phyloP scores from a whole-genome alignment of 2,329 filamentous ascomycete genomes.

The Penicillium nordicum region DNA sequence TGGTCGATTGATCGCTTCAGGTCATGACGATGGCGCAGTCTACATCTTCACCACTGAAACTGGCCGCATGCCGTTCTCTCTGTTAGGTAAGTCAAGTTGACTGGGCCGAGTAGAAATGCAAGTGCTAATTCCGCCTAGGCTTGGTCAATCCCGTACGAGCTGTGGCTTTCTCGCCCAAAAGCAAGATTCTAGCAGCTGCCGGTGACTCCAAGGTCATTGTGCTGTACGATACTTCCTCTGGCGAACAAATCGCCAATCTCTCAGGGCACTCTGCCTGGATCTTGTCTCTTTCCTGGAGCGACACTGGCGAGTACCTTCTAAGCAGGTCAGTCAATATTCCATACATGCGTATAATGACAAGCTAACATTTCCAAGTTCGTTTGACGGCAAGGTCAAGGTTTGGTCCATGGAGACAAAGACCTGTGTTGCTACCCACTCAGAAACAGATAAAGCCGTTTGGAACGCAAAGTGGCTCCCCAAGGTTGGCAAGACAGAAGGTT shows the following conservation, averaged over 20 bases:
- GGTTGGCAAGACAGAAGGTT: conserved; percentile 60
- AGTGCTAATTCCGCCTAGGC: conserved; percentile 50
- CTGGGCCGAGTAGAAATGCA: background rate
- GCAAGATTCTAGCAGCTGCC: conserved; percentile 79
- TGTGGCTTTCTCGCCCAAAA: conserved; percentile 82
- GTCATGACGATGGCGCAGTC: conserved; percentile 85
- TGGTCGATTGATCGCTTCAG: conserved; percentile 81
- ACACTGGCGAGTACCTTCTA: conserved; percentile 85
- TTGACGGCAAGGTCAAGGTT: conserved; percentile 92
- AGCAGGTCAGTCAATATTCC: conserved; percentile 58
- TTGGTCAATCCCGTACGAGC: conserved; percentile 82
- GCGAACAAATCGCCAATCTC: conserved; percentile 86
- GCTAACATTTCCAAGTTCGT: conserved; percentile 52
- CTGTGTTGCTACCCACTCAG: conserved; percentile 90
- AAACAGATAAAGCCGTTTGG: conserved; percentile 83
- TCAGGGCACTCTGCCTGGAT: conserved; percentile 81
- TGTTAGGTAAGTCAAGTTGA: conserved; percentile 61
- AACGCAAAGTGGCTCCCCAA: conserved; percentile 80
- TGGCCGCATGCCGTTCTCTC: conserved; percentile 76
- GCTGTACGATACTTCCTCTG: conserved; percentile 86
- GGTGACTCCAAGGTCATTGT: conserved; percentile 87
- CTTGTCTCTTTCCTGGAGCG: conserved; percentile 86
- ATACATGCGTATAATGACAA: background rate
- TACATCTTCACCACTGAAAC: conserved; percentile 96
- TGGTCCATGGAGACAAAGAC: conserved; percentile 82